Base-by-base conservation (phyloP, 176 grass and related monocot genomes). In the Oryza meridionalis region DNA sequence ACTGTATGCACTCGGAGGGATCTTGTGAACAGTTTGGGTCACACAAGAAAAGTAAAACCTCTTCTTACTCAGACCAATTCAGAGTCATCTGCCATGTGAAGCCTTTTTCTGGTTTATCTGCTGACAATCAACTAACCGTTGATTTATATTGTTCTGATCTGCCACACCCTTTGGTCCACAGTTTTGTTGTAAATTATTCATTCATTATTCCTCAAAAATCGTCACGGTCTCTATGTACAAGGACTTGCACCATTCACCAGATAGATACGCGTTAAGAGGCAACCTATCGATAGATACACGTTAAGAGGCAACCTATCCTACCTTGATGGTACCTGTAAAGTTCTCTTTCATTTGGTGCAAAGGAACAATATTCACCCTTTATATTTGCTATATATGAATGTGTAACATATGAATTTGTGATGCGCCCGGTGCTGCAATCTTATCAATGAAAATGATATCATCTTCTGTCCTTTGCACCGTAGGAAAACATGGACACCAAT, bases 21-120 rank as follows among this genome's bases (percentile, higher is more conserved):
- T 76, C 89, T 98, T 75, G 96, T 98, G 42, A 98, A 98, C 81
- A 95, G 85, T 85, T 86, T 98, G 43, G 93, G 93, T 35, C 96
- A 94, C 86, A 94, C 84, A 68, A 84, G 89, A 81, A 95, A 95
- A 89, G 96, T 94, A 67, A 94, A 96, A 83, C 93, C 91, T 75
- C 93, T 94, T 72, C 75, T 88, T 27, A 11, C 49, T 21, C 59
- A 75, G 62, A 79, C 51, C 47, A 87, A 82, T 79, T 55, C 86
- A 69, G 69, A 87, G 84, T 51, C 75, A 69, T 90, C 84, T 38
- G 16, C 61, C 0, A 40, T 63, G 9, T 86, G 80, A 90, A 38
- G 17, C 10, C 37, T 12, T 40, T 62, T 26, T 27, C 2, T 35
- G 1, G 10, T n/a, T 62, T 37, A 69, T 63, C 35, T 69, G 11